phyloP scores from a whole-genome alignment of 306 rosid genomes.

The Castanea sativa region DNA sequence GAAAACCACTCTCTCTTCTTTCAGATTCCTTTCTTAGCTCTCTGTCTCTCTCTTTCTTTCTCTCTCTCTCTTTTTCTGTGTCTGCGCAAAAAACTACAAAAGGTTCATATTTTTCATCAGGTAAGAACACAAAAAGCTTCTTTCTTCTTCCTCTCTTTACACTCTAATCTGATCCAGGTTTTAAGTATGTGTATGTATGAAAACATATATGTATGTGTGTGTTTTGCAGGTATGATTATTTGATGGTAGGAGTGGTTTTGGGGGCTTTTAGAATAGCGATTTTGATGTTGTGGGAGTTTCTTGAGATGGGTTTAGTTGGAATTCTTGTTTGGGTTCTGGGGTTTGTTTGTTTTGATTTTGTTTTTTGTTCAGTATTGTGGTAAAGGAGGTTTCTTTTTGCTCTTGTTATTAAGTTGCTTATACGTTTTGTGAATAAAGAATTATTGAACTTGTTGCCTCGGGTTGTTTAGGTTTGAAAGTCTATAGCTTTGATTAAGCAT shows the following conservation, averaged over 20 bases:
- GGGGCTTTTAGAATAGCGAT: neutral
- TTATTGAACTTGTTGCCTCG: neutral
- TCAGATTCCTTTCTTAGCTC: constrained; percentile 16
- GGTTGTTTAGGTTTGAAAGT: neutral
- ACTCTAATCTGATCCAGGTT: constrained; percentile 9
- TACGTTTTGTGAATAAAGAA: neutral
- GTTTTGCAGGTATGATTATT: neutral
- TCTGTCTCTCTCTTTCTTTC: constrained; percentile 2
- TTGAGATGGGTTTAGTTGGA: neutral
- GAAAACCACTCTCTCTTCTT: neutral
- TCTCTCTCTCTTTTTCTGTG: neutral
- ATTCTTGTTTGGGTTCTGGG: neutral
- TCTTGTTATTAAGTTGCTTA: neutral
- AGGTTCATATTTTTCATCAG: too few relatives aligned
- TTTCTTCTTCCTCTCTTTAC: neutral
- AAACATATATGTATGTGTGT: too few relatives aligned
- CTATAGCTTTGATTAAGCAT: neutral
- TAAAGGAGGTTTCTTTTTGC: neutral
- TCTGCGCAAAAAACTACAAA: neutral
- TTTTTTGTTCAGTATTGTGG: neutral
- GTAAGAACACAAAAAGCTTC: neutral
- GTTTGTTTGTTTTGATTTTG: neutral
- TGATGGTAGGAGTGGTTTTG: neutral
- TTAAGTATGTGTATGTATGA: neutral
- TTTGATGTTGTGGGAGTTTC: neutral